A percentile compares a stretch with the other conserved stretches of the same genome.
phyloP scores from a whole-genome alignment of 768 basidiomycete genomes.

The Hebeloma cylindrosporum region DNA sequence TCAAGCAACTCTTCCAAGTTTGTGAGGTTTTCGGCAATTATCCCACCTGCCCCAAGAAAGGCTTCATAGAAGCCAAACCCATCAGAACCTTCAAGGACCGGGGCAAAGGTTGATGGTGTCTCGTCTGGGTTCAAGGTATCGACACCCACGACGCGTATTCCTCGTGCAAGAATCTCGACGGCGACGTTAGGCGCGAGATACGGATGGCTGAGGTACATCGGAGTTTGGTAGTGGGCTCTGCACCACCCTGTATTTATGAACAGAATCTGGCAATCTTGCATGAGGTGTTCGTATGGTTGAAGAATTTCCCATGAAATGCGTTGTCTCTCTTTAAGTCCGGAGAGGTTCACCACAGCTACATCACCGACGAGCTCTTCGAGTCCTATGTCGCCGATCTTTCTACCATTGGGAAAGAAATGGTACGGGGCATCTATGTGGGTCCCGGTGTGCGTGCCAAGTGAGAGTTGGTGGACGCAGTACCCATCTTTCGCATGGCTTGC shows the following conservation, averaged over 20 bases:
- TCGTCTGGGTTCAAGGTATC: conserved; percentile 73
- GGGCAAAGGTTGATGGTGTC: conserved; percentile 40
- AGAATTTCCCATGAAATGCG: conserved; percentile 59
- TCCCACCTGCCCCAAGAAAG: conserved; percentile 57
- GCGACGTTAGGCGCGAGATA: conserved; percentile 59
- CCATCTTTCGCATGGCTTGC: conserved; percentile 45
- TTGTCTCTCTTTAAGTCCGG: conserved; percentile 35
- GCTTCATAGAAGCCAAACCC: conserved; percentile 58
- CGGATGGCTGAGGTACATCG: conserved; percentile 61
- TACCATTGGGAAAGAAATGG: conserved; percentile 63
- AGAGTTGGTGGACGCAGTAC: conserved; percentile 50
- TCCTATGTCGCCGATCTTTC: conserved; percentile 57
- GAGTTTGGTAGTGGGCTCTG: conserved; percentile 45
- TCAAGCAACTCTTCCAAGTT: conserved; percentile 46
- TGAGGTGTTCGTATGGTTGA: conserved; percentile 32
- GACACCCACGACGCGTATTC: conserved; percentile 58
- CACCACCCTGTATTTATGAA: conserved; percentile 74
- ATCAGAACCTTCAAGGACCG: conserved; percentile 28
- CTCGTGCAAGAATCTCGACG: conserved; percentile 43
- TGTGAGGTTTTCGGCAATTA: conserved; percentile 73
- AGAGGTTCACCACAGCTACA: conserved; percentile 56
- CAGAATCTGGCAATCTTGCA: conserved; percentile 41
- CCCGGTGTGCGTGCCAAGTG: conserved; percentile 69
- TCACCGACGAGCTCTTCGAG: conserved; percentile 53
- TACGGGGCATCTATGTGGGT: conserved; percentile 81